Evolutionary conservation across 805 yeast genomes (phyloP).

Genomic region (Tetrapisispora iriomotensis): DNA sequence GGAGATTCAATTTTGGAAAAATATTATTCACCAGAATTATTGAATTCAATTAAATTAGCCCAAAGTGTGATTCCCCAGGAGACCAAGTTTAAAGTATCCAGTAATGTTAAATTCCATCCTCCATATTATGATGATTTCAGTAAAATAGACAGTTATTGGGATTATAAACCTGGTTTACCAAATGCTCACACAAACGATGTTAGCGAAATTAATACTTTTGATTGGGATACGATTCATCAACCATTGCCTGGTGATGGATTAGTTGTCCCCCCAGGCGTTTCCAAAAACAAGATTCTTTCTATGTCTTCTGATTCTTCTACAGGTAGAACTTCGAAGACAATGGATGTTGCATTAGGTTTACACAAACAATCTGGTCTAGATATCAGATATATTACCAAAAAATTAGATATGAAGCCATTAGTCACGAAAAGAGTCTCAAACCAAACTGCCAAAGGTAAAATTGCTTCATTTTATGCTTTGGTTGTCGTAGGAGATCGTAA

Average conservation of each 20-base stretch:
- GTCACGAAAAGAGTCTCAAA: slow-evolving; percentile 75
- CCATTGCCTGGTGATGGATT: slow-evolving; percentile 17
- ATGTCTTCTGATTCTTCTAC: background rate
- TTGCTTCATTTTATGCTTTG: slow-evolving; percentile 68
- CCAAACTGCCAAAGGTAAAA: slow-evolving; percentile 89
- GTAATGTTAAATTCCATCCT: slow-evolving; percentile 47
- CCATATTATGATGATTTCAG: slow-evolving; percentile 62
- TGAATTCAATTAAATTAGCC: slow-evolving; percentile 73
- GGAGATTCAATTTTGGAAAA: slow-evolving; percentile 39
- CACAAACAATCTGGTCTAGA: slow-evolving; percentile 58
- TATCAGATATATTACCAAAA: slow-evolving; percentile 44
- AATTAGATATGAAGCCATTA: slow-evolving; percentile 54
- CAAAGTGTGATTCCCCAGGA: slow-evolving; percentile 67
- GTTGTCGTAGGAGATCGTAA: slow-evolving; percentile 88
- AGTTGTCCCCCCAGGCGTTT: slow-evolving; percentile 16
- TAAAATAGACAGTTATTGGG: slow-evolving; percentile 67
- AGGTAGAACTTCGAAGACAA: slow-evolving; percentile 13
- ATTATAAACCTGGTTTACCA: slow-evolving; percentile 33
- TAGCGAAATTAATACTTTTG: slow-evolving; percentile 11
- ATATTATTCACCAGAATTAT: slow-evolving; percentile 72
- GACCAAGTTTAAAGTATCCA: slow-evolving; percentile 37
- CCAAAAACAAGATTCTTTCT: background rate
- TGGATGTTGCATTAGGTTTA: slow-evolving; percentile 41
- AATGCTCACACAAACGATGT: slow-evolving; percentile 16
- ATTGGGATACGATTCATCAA: slow-evolving; percentile 17